Evolutionary conservation across 192 early-diverging fungal genomes (phyloP).

Genomic region (Gamsiella multidivaricata): DNA sequence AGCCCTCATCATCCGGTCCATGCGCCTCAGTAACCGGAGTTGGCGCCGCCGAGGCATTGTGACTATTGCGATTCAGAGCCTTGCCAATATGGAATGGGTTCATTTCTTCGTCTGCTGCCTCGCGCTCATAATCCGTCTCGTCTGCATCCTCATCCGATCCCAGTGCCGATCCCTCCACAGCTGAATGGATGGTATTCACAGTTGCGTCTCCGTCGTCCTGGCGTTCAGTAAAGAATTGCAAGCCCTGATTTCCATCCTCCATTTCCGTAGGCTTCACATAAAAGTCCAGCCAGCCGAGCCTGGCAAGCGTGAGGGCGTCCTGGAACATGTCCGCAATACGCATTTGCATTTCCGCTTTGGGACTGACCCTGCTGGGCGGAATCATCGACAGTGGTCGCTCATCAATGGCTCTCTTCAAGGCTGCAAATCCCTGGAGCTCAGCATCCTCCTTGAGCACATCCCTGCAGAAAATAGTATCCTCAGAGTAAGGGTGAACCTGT

Average conservation of each 20-base stretch:
- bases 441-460: conserved; percentile 57
- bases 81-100: conserved; percentile 29
- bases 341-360: conserved; percentile 53
- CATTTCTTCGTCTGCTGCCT: conserved; percentile 31
- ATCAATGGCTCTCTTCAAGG: conserved; percentile 45
- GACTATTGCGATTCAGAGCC: background rate
- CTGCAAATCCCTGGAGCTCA: conserved; percentile 56
- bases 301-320: conserved; percentile 34
- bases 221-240: conserved; percentile 28
- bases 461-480: conserved; percentile 46
- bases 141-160: conserved; percentile 23
- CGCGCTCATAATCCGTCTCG: conserved; percentile 43
- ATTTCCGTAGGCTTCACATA: conserved; percentile 15
- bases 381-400: conserved; percentile 52
- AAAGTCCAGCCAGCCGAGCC: conserved; percentile 34
- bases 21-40: background rate
- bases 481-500: conserved; percentile 23
- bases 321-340: conserved; percentile 51
- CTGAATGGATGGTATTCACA: conserved; percentile 2
- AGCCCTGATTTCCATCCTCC: conserved; percentile 16
- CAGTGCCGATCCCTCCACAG: background rate
- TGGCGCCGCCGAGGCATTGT: background rate
- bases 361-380: conserved; percentile 44
- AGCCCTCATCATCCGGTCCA: background rate
- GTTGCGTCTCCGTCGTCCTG: conserved; percentile 25